Conservation (phyloP, 225 moss, liverwort and hornwort species). For the Pleurozium schreberi region DNA sequence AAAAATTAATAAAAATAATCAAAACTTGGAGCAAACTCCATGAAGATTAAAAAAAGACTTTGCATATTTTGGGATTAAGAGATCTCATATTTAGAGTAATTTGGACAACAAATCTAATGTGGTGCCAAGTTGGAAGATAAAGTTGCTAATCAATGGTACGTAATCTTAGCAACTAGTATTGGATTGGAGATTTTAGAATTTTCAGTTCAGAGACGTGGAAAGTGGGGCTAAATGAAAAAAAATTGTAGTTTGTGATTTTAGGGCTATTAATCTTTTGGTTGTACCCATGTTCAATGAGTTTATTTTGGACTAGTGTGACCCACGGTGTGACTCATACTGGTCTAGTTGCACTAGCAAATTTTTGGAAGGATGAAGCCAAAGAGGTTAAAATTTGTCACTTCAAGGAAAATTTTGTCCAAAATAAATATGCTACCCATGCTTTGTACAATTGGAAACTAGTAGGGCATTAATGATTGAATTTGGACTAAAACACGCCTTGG, state of each 20-base stretch:
- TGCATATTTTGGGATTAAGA: too few relatives aligned
- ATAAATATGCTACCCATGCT: fast-evolving
- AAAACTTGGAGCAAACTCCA: too few relatives aligned
- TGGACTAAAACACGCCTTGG: background rate
- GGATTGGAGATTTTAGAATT: background rate
- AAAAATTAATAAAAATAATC: too few relatives aligned
- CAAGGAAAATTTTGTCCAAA: fast-evolving
- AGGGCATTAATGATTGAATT: background rate
- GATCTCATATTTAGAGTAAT: background rate
- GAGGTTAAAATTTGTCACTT: fast-evolving
- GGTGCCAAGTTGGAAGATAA: fast-evolving
- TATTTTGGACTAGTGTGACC: background rate
- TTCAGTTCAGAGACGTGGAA: fast-evolving
- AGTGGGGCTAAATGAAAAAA: background rate
- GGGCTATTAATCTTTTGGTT: background rate
- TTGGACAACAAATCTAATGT: fast-evolving
- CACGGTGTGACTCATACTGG: fast-evolving
- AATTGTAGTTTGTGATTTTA: background rate
- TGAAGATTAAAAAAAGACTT: too few relatives aligned
- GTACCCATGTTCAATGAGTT: fast-evolving
- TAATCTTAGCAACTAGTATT: background rate
- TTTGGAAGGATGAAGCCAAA: background rate
- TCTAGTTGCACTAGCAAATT: background rate
- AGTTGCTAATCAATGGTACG: background rate
- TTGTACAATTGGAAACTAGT: background rate